These are phyloP conservation scores for Kuraishia cidri DNA, from an alignment of 805 yeast species.

Conservation along the genomic window DNA sequence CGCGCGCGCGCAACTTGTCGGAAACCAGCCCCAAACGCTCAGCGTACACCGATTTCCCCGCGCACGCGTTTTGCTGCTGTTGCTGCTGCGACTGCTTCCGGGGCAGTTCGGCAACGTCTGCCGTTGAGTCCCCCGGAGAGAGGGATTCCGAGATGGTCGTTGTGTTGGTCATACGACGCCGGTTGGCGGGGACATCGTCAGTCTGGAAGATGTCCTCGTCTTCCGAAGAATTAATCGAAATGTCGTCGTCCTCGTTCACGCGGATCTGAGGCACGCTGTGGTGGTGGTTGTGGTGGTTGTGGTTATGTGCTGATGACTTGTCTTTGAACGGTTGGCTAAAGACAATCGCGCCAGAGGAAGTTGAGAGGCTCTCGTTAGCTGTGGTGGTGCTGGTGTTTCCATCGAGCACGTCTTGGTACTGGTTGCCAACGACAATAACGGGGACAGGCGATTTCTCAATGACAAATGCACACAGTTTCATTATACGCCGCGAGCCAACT, in stretches of 20 bases:
- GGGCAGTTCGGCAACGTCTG: no score
- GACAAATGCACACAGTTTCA: conserved; percentile 6
- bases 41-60: not conserved
- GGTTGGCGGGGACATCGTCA: conserved; percentile 1
- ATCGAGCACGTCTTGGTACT: not conserved
- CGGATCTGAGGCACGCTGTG: not conserved
- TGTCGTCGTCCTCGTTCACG: not conserved
- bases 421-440: conserved; percentile 5
- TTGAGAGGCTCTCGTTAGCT: not conserved
- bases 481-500: conserved; percentile 3
- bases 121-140: no score
- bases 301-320: not conserved
- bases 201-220: conserved; percentile 2
- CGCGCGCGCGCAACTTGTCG: not conserved
- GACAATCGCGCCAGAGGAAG: not conserved
- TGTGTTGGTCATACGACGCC: no score
- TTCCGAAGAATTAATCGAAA: not conserved
- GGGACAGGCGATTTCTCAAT: conserved; percentile 6
- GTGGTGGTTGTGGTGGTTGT: not conserved
- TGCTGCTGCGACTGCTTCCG: not conserved
- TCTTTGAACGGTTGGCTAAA: not conserved
- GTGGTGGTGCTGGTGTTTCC: not conserved
- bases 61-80: not conserved
- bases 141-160: no score
- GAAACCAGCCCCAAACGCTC: no score